Evolutionary conservation across 2,329 filamentous ascomycete genomes (phyloP).

Genomic region (Pestalotiopsis sp.): DNA sequence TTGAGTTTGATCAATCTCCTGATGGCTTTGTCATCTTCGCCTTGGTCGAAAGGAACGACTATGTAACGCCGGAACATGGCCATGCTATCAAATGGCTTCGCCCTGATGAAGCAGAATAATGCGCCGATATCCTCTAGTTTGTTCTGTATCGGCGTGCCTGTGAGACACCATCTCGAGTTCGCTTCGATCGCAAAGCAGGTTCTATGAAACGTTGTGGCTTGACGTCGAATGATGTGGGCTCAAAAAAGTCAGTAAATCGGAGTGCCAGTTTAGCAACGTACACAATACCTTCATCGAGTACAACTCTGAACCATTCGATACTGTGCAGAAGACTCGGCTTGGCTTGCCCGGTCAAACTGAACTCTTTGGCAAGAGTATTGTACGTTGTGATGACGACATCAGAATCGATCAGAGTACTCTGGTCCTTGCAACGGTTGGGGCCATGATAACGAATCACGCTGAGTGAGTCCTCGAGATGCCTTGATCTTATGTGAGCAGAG

Average conservation of each 20-base stretch:
- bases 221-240: constrained; percentile 55
- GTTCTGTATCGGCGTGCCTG: constrained; percentile 59
- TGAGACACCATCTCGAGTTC: constrained; percentile 53
- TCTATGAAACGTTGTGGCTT: constrained; percentile 44
- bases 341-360: constrained; percentile 7
- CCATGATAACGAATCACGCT: constrained; percentile 41
- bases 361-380: constrained; percentile 44
- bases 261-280: constrained; percentile 28
- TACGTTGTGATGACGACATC: constrained; percentile 53
- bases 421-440: constrained; percentile 24
- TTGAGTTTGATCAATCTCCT: constrained; percentile 36
- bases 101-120: constrained; percentile 50
- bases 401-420: constrained; percentile 29
- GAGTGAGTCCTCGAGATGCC: constrained; percentile 34
- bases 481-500: constrained; percentile 17
- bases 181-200: constrained; percentile 44
- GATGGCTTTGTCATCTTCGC: constrained; percentile 22
- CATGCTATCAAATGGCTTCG: constrained; percentile 42
- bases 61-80: constrained; percentile 46
- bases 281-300: constrained; percentile 47
- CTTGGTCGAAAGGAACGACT: constrained; percentile 38
- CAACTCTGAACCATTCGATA: constrained; percentile 42
- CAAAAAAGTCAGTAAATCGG: constrained; percentile 39
- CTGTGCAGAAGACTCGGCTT: constrained; percentile 30
- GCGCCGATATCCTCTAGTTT: constrained; percentile 53